Base-by-base conservation (phyloP, 2,329 filamentous ascomycete species). In the Herpomyces periplanetae region DNA sequence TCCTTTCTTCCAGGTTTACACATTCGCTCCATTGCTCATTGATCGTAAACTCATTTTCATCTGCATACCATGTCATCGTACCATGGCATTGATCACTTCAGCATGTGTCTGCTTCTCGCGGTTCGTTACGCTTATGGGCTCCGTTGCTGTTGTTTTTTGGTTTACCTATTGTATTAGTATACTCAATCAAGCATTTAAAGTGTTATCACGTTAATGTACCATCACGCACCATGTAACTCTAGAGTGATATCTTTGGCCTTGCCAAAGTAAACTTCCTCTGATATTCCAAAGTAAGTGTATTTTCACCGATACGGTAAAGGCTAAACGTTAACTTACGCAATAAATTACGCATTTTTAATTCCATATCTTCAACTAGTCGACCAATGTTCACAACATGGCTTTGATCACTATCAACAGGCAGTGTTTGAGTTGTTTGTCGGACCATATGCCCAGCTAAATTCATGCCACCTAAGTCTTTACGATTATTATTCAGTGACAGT, bases 371-470 rank as follows among this genome's bases (percentile, higher is more conserved):
- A 20, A 96, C 73, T 34, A 96, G 49, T 27, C 61, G 52, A 5
- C 80, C 80, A 24, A 91, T 68, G 40, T 96, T 96, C 30, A 65
- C 66, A 30, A 96, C 80, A 45, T 96, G 80, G 38, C 64, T 69
- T 29, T 64, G 62, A 39, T 91, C 75, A 31, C 61, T 63, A 29
- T 85, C 69, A 14, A 88, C 66, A 5, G 66, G 56, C 35, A 87
- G 47, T 39, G 91, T 73, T 33, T 65, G 57, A 45, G 96, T 75
- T 20, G 88, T 57, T 47, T 96, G 80, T 25, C 80, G 57, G 23
- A 80, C 91, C 71, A 96, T 80, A 46, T 91, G 91, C 28, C 80
- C 80, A 29, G 65, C 73, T 21, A 96, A 53, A 40, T 88, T 71
- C 50, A 96, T 60, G 27, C 62, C 60, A 21, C 73, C 75, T 12